Base-by-base conservation (phyloP, 768 basidiomycete species). In the Lepiota venenata region DNA sequence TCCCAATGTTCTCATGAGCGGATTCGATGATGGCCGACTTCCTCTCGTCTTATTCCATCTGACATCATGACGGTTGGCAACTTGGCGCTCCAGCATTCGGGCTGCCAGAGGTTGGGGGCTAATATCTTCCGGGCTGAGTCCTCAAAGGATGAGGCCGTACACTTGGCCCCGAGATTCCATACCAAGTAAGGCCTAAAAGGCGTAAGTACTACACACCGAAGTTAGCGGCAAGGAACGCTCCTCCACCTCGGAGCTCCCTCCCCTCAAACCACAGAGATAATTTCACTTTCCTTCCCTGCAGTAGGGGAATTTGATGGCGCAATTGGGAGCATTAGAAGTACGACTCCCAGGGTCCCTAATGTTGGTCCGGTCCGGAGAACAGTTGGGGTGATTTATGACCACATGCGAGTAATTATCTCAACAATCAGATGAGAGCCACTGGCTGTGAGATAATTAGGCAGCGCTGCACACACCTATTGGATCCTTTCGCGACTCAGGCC, bases 401-500 rank as follows among this genome's bases (percentile, higher is more conserved):
- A 43, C 18, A 42, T 42, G 32, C 20, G 39, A 35, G 14, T n/a
- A 36, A 41, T n/a, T 18, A 21, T 25, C 5, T 25, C 3, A 25
- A 25, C 25, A 25, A 48, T 35, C 40, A 41, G 41, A 55, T 39
- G 29, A 22, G 16, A 55, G 32, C 16, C 38, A 20, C 37, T 21
- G 20, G 21, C 39, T 48, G 53, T 55, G 53, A 20, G 45, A 54
- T 5, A 22, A 35, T 32, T 32, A 32, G 32, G 32, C 32, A 32
- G 9, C 10, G 10, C 47, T 15, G 39, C 22, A 35, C 39, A 32
- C 15, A 16, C 16, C 9, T 20, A 48, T 41, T 55, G 38, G 39
- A 18, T 38, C 53, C 15, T 47, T 47, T 55, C 46, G 53, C 53
- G 22, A 11, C 32, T 48, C 40, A 55, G 46, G 53, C 39, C 53